Conservation (phyloP, 2,329 filamentous ascomycete species). For the Penicillium sp. region DNA sequence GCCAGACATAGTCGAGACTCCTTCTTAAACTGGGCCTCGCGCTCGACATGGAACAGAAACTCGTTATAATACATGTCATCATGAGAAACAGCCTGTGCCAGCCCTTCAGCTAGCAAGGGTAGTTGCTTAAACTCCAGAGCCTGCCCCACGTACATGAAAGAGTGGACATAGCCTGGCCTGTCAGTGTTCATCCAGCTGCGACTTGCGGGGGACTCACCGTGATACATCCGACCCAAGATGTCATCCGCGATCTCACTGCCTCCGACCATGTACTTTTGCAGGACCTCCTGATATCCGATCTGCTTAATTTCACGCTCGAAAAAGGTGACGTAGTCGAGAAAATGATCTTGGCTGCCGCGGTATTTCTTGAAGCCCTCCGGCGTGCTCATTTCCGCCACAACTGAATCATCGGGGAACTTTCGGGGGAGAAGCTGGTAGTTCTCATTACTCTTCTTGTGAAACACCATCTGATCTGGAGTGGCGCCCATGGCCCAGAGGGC, state of each 20-base stretch:
- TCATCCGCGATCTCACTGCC: background rate
- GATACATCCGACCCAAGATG: background rate
- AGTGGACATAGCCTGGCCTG: background rate
- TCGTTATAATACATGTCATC: constrained; percentile 1
- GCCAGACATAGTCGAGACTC: background rate
- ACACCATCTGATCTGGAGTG: background rate
- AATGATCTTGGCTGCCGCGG: background rate
- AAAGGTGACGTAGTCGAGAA: background rate
- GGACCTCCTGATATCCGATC: background rate
- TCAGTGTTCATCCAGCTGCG: too few species aligned
- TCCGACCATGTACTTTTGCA: background rate
- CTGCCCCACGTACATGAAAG: background rate
- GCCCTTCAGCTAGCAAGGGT: background rate
- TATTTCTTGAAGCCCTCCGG: background rate
- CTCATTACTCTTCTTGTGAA: background rate
- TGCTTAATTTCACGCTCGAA: background rate
- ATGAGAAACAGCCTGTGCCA: background rate
- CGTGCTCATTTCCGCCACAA: background rate
- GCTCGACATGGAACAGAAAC: background rate
- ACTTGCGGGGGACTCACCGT: background rate
- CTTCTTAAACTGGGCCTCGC: background rate
- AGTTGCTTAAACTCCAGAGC: background rate
- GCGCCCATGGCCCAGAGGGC: background rate
- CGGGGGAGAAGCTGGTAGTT: background rate
- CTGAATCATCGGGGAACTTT: background rate